A percentile compares a stretch with the other conserved stretches of the same genome.
Conservation (phyloP, 2,329 filamentous ascomycete species). For the Fusarium clavum region DNA sequence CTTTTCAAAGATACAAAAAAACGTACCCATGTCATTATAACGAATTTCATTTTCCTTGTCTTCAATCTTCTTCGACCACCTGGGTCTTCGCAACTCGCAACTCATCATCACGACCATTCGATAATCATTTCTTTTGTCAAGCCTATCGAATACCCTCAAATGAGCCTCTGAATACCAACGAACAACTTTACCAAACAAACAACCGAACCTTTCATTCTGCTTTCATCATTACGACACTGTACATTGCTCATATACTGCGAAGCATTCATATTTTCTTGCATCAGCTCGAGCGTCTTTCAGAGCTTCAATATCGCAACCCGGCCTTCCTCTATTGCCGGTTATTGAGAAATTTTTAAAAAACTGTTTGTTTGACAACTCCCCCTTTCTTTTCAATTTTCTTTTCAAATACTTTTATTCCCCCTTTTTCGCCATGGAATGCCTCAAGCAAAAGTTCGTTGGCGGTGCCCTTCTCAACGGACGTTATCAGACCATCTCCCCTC, state of each 20-base stretch:
- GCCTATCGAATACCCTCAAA: slow-evolving; percentile 52
- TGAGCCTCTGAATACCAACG: slow-evolving; percentile 57
- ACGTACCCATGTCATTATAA: slow-evolving; percentile 59
- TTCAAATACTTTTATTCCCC: slow-evolving; percentile 28
- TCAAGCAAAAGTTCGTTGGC: slow-evolving; percentile 82
- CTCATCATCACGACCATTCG: slow-evolving; percentile 49
- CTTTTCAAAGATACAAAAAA: slow-evolving; percentile 46
- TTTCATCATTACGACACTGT: slow-evolving; percentile 48
- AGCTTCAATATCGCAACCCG: slow-evolving; percentile 26
- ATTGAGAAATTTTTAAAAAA: slow-evolving; percentile 41
- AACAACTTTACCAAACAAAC: slow-evolving; percentile 43
- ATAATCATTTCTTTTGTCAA: slow-evolving; percentile 54
- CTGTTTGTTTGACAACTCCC: slow-evolving; percentile 49
- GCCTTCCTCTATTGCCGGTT: slow-evolving; percentile 28
- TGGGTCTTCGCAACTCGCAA: slow-evolving; percentile 47
- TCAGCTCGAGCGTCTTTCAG: slow-evolving; percentile 33
- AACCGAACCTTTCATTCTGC: slow-evolving; percentile 43
- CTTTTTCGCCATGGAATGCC: slow-evolving; percentile 75
- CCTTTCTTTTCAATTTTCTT: slow-evolving; percentile 33
- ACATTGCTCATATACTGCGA: slow-evolving; percentile 48
- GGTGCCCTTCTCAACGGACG: slow-evolving; percentile 88
- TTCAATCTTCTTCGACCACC: slow-evolving; percentile 48
- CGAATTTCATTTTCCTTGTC: slow-evolving; percentile 53
- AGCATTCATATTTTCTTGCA: slow-evolving; percentile 35
- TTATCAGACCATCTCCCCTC: slow-evolving; percentile 89